phyloP scores from a whole-genome alignment of 805 yeast species.

The Ogataea trehalophila region DNA sequence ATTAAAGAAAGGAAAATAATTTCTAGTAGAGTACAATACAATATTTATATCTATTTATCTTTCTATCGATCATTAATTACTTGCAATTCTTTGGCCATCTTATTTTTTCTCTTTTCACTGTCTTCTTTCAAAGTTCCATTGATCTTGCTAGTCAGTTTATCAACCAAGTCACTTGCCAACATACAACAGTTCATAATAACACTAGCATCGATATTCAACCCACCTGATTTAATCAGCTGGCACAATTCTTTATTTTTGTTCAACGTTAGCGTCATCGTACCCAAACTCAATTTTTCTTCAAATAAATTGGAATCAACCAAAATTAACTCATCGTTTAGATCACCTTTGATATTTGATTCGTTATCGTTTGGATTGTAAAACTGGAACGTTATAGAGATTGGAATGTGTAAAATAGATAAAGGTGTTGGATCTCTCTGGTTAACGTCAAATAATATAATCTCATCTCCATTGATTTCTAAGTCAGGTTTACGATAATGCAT shows the following conservation, averaged over 20 bases:
- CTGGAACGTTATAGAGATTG: constrained; percentile 85
- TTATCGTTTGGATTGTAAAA: constrained; percentile 66
- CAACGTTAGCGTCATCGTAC: constrained; percentile 77
- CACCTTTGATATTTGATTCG: constrained; percentile 70
- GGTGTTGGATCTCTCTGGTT: constrained; percentile 86
- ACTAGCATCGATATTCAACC: constrained; percentile 72
- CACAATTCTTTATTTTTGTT: constrained; percentile 89
- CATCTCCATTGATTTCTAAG: constrained; percentile 62
- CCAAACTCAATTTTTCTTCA: constrained; percentile 75
- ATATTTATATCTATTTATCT: neutral
- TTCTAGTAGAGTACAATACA: neutral
- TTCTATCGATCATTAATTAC: constrained; percentile 29
- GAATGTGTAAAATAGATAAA: constrained; percentile 79
- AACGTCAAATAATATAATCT: constrained; percentile 60
- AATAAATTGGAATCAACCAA: constrained; percentile 70
- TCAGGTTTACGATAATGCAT: constrained; percentile 83
- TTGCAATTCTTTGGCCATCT: constrained; percentile 23
- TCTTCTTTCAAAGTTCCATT: constrained; percentile 51
- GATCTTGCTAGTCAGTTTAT: constrained; percentile 59
- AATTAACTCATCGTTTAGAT: constrained; percentile 51
- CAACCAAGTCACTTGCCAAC: constrained; percentile 61
- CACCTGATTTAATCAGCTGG: constrained; percentile 88
- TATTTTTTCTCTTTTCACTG: constrained; percentile 27
- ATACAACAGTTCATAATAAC: constrained; percentile 64
- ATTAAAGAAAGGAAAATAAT: neutral